Conservation (phyloP, 768 basidiomycete genomes). For the Cystobasidium ongulense region DNA sequence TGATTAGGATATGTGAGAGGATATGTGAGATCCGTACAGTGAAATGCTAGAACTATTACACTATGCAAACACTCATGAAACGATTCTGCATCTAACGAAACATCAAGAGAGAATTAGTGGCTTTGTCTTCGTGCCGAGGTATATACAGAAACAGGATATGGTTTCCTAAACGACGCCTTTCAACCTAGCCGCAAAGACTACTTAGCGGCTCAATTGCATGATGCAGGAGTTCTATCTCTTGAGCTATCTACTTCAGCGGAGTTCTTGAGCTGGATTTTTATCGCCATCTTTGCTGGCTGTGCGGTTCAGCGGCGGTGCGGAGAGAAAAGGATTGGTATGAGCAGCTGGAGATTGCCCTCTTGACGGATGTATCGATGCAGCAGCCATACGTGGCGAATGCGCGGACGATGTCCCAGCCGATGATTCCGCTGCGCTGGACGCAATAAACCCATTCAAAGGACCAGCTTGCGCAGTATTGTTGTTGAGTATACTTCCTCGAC, state of each 20-base stretch:
- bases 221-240: slow-evolving; percentile 8
- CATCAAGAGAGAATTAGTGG: too few relatives aligned
- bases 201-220: too few relatives aligned
- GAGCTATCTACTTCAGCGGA: neutral
- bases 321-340: slow-evolving; percentile 3
- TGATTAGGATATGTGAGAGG: too few relatives aligned
- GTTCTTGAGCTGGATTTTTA: neutral
- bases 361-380: neutral
- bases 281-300: slow-evolving; percentile 6
- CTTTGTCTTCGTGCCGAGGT: too few relatives aligned
- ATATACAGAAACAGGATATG: too few relatives aligned
- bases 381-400: neutral
- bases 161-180: too few relatives aligned
- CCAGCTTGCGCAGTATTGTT: neutral
- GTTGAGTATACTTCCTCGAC: neutral
- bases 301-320: neutral
- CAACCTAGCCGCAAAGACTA: too few relatives aligned
- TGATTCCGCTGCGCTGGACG: neutral
- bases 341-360: neutral
- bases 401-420: neutral
- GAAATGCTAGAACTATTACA: too few relatives aligned
- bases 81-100: too few relatives aligned
- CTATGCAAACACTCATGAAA: too few relatives aligned
- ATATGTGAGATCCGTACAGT: too few relatives aligned
- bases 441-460: neutral